phyloP scores from a whole-genome alignment of 495 filamentous ascomycete genomes.

The Xylaria acuta region DNA sequence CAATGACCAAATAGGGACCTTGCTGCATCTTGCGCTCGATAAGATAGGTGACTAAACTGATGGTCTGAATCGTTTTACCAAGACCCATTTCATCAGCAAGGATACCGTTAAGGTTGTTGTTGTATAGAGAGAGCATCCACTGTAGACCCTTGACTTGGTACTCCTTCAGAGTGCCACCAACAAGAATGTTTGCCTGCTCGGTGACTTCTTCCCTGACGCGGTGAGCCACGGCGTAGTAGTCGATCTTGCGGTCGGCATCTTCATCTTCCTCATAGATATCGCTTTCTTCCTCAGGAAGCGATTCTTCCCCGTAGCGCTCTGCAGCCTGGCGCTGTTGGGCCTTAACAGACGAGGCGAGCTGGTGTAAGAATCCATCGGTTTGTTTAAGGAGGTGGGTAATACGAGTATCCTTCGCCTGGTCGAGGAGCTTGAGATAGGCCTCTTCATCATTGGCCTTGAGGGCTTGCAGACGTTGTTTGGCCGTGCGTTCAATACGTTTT shows the following conservation, averaged over 20 bases:
- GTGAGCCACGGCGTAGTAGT: conserved; percentile 98
- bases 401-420: conserved; percentile 98
- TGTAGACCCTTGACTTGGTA: conserved; percentile 98
- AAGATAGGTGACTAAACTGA: conserved; percentile 94
- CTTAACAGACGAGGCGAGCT: conserved; percentile 91
- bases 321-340: conserved; percentile 84
- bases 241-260: conserved; percentile 76
- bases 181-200: conserved; percentile 79
- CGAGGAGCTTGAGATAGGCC: conserved; percentile 93
- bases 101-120: conserved; percentile 99
- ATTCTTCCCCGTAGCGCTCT: conserved; percentile 74
- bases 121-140: conserved; percentile 99
- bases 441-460: conserved; percentile 99
- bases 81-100: conserved; percentile 99
- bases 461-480: conserved; percentile 98
- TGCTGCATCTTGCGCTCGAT: conserved; percentile 94
- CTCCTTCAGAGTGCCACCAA: conserved; percentile 92
- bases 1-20: conserved; percentile 95
- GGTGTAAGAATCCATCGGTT: conserved; percentile 95
- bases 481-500: conserved; percentile 93
- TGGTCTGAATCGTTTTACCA: conserved; percentile 98
- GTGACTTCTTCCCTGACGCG: conserved; percentile 90
- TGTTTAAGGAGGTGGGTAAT: conserved; percentile 95
- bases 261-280: conserved; percentile 70
- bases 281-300: conserved; percentile 64